Evolutionary conservation across 2,329 filamentous ascomycete species (phyloP).

Genomic region (Sporothrix schenckii): DNA sequence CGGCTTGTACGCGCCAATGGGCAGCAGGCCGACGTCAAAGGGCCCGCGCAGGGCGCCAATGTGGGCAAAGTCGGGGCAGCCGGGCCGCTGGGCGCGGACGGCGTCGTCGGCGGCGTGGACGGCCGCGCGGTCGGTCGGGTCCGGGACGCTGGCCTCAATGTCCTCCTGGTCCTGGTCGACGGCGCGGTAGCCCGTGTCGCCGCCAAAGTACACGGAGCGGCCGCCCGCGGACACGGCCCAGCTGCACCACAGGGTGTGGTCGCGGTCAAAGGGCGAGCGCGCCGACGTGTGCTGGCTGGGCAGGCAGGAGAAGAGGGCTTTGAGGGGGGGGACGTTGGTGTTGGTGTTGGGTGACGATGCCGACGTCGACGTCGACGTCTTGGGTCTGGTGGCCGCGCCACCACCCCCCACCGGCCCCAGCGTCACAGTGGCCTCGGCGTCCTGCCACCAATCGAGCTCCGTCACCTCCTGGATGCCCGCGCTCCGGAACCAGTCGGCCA

Average conservation of each 20-base stretch:
- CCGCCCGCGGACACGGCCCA: slow-evolving; percentile 77
- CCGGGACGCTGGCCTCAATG: slow-evolving; percentile 40
- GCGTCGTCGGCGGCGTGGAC: slow-evolving; percentile 67
- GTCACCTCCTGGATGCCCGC: slow-evolving; percentile 75
- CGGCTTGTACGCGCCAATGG: slow-evolving; percentile 86
- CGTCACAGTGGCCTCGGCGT: slow-evolving; percentile 68
- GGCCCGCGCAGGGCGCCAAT: slow-evolving; percentile 80
- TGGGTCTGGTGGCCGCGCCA: background rate
- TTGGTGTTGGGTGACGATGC: background rate
- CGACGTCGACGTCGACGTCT: background rate
- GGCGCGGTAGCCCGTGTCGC: slow-evolving; percentile 86
- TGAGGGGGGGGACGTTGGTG: slow-evolving; percentile 50
- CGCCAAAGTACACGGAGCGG: slow-evolving; percentile 83
- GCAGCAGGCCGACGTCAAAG: slow-evolving; percentile 89
- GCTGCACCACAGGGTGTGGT: slow-evolving; percentile 81
- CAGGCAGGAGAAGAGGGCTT: slow-evolving; percentile 73
- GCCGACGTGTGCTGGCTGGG: slow-evolving; percentile 83
- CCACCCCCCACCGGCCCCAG: slow-evolving; percentile 29
- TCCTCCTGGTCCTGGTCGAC: slow-evolving; percentile 49
- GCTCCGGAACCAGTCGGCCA: slow-evolving; percentile 78
- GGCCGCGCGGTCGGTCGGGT: background rate
- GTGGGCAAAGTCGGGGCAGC: slow-evolving; percentile 81
- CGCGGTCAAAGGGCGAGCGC: slow-evolving; percentile 68
- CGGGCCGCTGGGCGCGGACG: slow-evolving; percentile 70
- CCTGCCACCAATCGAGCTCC: slow-evolving; percentile 95